Percentiles rank a stretch among this genome's conserved stretches.
These are phyloP conservation scores for Wickerhamomyces sp. DNA, from an alignment of 1,139 yeast species.

Conservation along the genomic window DNA sequence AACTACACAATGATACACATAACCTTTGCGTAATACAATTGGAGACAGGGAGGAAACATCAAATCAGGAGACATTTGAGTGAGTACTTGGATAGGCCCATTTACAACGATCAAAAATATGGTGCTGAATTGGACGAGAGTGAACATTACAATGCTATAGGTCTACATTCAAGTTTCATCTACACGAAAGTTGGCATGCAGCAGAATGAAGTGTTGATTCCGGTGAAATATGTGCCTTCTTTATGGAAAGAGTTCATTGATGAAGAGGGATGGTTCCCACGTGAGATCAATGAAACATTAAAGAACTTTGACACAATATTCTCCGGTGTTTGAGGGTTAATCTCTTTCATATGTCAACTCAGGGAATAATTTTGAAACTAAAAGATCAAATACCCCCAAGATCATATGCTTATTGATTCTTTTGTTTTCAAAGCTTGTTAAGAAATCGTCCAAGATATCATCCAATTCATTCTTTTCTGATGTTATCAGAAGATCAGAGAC, in stretches of 20 bases:
- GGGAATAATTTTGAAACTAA: constrained; percentile 34
- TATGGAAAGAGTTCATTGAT: constrained; percentile 19
- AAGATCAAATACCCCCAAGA: constrained; percentile 35
- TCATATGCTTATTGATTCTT: constrained; percentile 36
- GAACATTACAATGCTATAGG: constrained; percentile 10
- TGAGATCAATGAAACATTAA: constrained; percentile 10
- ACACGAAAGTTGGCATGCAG: constrained; percentile 10
- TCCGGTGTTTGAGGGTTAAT: background rate
- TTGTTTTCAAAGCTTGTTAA: constrained; percentile 32
- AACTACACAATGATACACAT: background rate
- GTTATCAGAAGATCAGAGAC: constrained; percentile 22
- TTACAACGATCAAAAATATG: constrained; percentile 25
- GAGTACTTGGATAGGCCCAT: constrained; percentile 23
- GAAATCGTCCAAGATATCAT: constrained; percentile 24
- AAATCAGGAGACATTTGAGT: constrained; percentile 34
- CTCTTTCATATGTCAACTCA: constrained; percentile 23
- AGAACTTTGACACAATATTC: constrained; percentile 10
- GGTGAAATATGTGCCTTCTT: constrained; percentile 1
- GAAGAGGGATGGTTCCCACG: constrained; percentile 14
- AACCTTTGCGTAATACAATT: constrained; percentile 30
- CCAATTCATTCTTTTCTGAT: constrained; percentile 23
- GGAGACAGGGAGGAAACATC: constrained; percentile 42
- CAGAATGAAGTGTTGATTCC: constrained; percentile 8
- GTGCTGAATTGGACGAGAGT: constrained; percentile 1
- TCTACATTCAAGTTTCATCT: constrained; percentile 16